These are phyloP conservation scores for Xylaria sp. DNA, from an alignment of 2,329 filamentous ascomycete genomes.

Conservation along the genomic window DNA sequence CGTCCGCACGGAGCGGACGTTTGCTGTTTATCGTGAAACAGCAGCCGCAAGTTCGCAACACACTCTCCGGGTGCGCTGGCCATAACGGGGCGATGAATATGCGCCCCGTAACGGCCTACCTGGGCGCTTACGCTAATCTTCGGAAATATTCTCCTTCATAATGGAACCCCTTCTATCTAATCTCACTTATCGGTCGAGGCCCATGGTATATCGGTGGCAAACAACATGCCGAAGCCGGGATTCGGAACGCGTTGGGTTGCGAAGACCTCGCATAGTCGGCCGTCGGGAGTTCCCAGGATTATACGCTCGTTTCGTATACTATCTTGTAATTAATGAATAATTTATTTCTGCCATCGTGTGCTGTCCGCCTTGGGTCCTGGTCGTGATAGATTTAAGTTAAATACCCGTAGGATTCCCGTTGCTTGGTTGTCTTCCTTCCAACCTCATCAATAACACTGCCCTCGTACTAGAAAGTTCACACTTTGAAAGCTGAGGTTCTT, in stretches of 20 bases:
- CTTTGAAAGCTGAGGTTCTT: neutral
- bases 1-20: neutral
- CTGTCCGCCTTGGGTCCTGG: neutral
- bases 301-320: too few species aligned
- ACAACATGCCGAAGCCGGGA: neutral
- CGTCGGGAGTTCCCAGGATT: neutral
- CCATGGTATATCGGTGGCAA: constrained; percentile 7
- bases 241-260: neutral
- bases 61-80: neutral
- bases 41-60: neutral
- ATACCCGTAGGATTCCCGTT: neutral
- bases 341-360: neutral
- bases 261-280: neutral
- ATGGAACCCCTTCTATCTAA: neutral
- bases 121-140: neutral
- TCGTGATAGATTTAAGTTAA: neutral
- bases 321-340: too few species aligned
- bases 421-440: neutral
- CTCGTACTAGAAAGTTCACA: too few species aligned
- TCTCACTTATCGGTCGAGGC: neutral
- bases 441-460: neutral
- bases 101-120: neutral
- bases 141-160: neutral
- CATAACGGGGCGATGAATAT: neutral
- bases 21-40: neutral